Evolutionary conservation across 352 stramenopile species (phyloP).

Genomic region (Blastocystis sp.): DNA sequence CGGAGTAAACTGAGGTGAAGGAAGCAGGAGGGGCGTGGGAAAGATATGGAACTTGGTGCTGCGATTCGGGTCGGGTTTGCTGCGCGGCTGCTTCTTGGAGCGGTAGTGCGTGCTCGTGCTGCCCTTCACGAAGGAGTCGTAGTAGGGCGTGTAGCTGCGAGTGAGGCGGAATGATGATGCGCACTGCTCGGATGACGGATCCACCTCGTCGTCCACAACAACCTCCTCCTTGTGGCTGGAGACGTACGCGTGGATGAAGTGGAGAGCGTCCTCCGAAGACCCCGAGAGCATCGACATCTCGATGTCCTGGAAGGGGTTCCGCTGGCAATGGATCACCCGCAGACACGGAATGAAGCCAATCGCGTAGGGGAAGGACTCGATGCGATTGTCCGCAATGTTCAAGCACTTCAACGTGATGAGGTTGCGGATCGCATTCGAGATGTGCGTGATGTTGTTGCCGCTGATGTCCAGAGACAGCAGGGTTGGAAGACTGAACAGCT

Average conservation of each 20-base stretch:
- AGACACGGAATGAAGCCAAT: slow-evolving; percentile 33
- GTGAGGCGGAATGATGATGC: neutral
- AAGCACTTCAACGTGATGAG: slow-evolving; percentile 30
- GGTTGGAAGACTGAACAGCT: neutral
- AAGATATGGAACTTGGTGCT: neutral
- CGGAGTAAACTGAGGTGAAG: neutral
- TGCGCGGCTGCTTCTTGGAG: neutral
- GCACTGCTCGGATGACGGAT: neutral
- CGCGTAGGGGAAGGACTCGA: slow-evolving; percentile 47
- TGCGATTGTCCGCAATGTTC: slow-evolving; percentile 53
- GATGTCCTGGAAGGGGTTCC: slow-evolving; percentile 34
- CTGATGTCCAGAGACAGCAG: slow-evolving; percentile 38
- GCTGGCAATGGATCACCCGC: neutral
- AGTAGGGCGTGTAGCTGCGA: neutral
- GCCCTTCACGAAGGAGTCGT: slow-evolving; percentile 36
- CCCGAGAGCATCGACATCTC: neutral
- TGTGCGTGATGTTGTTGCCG: slow-evolving; percentile 2
- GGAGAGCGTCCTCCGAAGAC: neutral
- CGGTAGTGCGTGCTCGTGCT: slow-evolving; percentile 27
- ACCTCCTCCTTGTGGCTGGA: neutral
- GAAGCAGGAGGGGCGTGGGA: neutral
- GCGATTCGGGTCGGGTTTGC: neutral
- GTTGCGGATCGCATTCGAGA: neutral
- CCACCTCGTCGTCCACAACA: neutral
- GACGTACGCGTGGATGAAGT: slow-evolving; percentile 2